Conservation (phyloP, 2,329 filamentous ascomycete genomes). For the Aspergillus texensis region DNA sequence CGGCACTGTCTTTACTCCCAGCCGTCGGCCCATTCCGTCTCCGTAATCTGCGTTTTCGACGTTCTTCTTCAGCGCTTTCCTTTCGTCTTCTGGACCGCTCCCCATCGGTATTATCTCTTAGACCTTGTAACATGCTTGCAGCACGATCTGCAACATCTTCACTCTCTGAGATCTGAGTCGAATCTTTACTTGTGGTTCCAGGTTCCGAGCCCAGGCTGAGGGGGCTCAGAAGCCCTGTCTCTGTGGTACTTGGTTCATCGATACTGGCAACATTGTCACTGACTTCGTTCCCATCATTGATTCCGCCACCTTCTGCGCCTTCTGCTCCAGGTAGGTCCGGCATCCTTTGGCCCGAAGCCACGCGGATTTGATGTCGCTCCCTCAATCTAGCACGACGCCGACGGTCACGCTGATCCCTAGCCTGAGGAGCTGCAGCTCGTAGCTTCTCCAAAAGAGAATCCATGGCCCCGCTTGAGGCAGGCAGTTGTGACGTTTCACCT, state of each 20-base stretch:
- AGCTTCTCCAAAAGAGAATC: conserved; percentile 94
- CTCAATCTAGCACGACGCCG: conserved; percentile 84
- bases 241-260: conserved; percentile 45
- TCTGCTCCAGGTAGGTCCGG: conserved; percentile 65
- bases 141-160: conserved; percentile 85
- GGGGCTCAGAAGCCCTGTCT: conserved; percentile 54
- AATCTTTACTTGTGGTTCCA: conserved; percentile 34
- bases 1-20: conserved; percentile 41
- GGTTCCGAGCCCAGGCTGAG: conserved; percentile 39
- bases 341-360: conserved; percentile 87
- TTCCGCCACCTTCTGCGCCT: conserved; percentile 59
- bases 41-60: conserved; percentile 67
- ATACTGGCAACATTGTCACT: conserved; percentile 5
- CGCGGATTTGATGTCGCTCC: conserved; percentile 84
- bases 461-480: conserved; percentile 85
- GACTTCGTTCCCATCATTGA: conserved; percentile 46
- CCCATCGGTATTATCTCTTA: conserved; percentile 66
- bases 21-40: conserved; percentile 58
- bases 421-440: conserved; percentile 86
- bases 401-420: conserved; percentile 84
- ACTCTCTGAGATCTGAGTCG: conserved; percentile 49
- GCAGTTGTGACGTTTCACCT: conserved; percentile 59
- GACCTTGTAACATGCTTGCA: conserved; percentile 78
- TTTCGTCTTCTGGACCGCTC: conserved; percentile 64
- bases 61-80: conserved; percentile 79